These are phyloP conservation scores for Rhizodiscina lignyota DNA, from an alignment of 495 filamentous ascomycete genomes.

Conservation along the genomic window DNA sequence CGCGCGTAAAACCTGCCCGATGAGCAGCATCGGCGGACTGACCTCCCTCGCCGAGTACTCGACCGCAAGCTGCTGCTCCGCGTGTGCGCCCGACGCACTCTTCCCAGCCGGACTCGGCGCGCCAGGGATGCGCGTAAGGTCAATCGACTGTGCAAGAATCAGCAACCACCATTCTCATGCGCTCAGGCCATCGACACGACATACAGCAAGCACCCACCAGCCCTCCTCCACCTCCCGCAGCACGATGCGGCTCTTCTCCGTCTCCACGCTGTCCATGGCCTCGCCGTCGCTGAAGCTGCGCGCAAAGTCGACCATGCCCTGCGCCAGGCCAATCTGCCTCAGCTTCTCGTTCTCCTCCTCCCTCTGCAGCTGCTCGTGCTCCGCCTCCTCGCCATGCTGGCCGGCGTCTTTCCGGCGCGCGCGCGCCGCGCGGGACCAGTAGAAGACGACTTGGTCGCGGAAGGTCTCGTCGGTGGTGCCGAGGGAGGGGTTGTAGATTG, in stretches of 20 bases:
- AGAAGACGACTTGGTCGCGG: conserved; percentile 83
- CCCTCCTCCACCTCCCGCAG: conserved; percentile 69
- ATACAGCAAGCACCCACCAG: conserved; percentile 91
- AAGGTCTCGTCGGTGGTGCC: conserved; percentile 76
- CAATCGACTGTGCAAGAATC: conserved; percentile 47
- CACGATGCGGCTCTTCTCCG: conserved; percentile 69
- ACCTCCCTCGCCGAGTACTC: conserved; percentile 85
- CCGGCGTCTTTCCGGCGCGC: conserved; percentile 10
- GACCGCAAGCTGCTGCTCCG: conserved; percentile 15
- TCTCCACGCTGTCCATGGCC: conserved; percentile 73
- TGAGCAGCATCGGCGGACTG: conserved; percentile 58
- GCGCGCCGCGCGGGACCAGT: conserved; percentile 43
- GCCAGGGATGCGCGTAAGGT: conserved; percentile 46
- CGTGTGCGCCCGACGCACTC: conserved; percentile 11
- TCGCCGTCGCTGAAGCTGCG: conserved; percentile 63
- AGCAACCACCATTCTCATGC: too few species aligned
- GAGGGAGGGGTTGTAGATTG: conserved; percentile 89
- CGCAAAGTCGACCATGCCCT: conserved; percentile 92
- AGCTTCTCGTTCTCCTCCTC: conserved; percentile 66
- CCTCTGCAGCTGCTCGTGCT: conserved; percentile 21
- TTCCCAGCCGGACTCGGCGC: conserved; percentile 5
- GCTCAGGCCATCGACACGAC: conserved; percentile 1
- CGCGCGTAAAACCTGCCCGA: conserved; percentile 66
- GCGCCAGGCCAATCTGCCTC: conserved; percentile 88
- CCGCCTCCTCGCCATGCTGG: conserved; percentile 17